Percentiles rank a stretch among this genome's conserved stretches.
Evolutionary conservation across 345 rosid species (phyloP).

Genomic region (Erucastrum elatum): DNA sequence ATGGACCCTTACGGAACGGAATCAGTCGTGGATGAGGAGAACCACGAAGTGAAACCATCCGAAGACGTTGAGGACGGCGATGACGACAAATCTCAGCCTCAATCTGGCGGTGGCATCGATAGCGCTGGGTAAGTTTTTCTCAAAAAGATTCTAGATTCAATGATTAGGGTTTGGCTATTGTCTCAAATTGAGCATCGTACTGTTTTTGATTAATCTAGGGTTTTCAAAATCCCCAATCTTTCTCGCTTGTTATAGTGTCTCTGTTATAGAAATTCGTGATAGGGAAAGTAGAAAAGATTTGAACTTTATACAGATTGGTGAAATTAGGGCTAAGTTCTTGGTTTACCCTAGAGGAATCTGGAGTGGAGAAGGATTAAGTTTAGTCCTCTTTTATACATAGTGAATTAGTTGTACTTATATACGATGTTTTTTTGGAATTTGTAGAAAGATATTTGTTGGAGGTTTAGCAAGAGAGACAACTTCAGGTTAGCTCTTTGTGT

Average conservation of each 20-base stretch:
- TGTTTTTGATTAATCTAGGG: constrained; percentile 10
- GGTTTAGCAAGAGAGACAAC: constrained; percentile 85
- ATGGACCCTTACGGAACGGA: constrained; percentile 61
- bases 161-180: neutral
- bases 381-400: constrained; percentile 31
- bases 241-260: too few species aligned
- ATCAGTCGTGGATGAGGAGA: constrained; percentile 42
- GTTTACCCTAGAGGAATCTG: constrained; percentile 9
- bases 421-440: constrained; percentile 44
- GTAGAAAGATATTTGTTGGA: constrained; percentile 85
- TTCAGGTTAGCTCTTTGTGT: constrained; percentile 58
- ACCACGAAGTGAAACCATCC: constrained; percentile 46
- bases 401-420: constrained; percentile 38
- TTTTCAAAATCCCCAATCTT: too few species aligned
- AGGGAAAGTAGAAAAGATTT: constrained; percentile 4
- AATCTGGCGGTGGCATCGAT: constrained; percentile 68
- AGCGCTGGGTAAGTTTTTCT: constrained; percentile 59
- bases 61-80: constrained; percentile 42
- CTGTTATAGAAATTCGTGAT: neutral
- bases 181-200: neutral
- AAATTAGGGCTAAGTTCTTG: constrained; percentile 14
- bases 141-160: constrained; percentile 22
- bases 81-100: constrained; percentile 58
- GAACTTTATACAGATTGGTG: neutral
- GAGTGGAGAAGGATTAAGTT: constrained; percentile 21